Evolutionary conservation across 176 grass and related monocot genomes (phyloP).

Genomic region (Saccharum spontaneum): DNA sequence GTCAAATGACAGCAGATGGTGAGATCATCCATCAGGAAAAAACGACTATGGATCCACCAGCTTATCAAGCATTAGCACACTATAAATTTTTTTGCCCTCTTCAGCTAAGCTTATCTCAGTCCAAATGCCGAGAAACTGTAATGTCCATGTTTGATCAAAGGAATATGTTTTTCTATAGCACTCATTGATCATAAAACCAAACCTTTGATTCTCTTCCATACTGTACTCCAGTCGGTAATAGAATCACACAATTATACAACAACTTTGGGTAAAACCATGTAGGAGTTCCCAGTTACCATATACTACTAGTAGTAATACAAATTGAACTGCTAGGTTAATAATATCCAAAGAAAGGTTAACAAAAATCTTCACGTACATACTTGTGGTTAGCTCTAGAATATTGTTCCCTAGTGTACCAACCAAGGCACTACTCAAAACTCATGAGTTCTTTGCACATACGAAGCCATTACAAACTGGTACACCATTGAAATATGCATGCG

Average conservation of each 20-base stretch:
- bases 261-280: not conserved
- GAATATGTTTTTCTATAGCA: constrained; percentile 3
- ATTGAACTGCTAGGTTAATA: too few species aligned
- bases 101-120: constrained; percentile 14
- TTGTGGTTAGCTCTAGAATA: too few species aligned
- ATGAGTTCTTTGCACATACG: too few species aligned
- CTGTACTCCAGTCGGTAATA: not conserved
- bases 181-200: constrained; percentile 17
- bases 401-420: too few species aligned
- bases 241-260: not conserved
- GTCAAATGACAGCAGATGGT: too few species aligned
- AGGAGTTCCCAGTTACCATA: not conserved
- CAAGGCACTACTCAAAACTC: too few species aligned
- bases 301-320: not conserved
- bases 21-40: too few species aligned
- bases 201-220: constrained; percentile 10
- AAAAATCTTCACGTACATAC: too few species aligned
- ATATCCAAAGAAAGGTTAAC: too few species aligned
- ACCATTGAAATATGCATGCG: too few species aligned
- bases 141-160: constrained; percentile 9
- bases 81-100: not conserved
- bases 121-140: not conserved
- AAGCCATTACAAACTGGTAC: too few species aligned
- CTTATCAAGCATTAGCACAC: not conserved
- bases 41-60: too few species aligned